Conservation (phyloP, 192 early-diverging fungal genomes). For the Coemansia sp. region DNA sequence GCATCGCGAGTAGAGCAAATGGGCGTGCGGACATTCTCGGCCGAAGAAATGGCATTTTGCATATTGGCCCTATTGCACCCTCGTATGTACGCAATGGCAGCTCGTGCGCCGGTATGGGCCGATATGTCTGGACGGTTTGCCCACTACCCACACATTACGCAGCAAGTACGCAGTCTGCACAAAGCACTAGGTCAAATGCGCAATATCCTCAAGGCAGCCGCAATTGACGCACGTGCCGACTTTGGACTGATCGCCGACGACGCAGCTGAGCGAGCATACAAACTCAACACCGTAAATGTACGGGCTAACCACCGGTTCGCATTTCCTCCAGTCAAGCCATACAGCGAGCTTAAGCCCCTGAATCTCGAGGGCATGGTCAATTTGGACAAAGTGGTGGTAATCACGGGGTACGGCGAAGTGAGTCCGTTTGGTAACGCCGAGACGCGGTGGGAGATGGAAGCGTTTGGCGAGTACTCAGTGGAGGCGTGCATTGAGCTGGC, state of each 20-base stretch:
- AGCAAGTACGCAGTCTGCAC: slow-evolving; percentile 2
- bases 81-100: slow-evolving; percentile 68
- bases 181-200: slow-evolving; percentile 11
- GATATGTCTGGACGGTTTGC: slow-evolving; percentile 37
- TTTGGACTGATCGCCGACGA: slow-evolving; percentile 15
- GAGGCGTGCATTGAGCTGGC: slow-evolving; percentile 89
- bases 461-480: slow-evolving; percentile 60
- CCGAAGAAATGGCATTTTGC: slow-evolving; percentile 93
- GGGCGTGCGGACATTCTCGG: slow-evolving; percentile 89
- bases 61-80: slow-evolving; percentile 85
- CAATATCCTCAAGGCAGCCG: slow-evolving; percentile 2
- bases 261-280: slow-evolving; percentile 22
- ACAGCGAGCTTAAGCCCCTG: slow-evolving; percentile 65
- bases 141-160: slow-evolving; percentile 14
- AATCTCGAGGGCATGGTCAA: slow-evolving; percentile 77
- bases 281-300: slow-evolving; percentile 48
- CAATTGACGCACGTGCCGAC: slow-evolving; percentile 16
- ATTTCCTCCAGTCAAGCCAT: slow-evolving; percentile 69
- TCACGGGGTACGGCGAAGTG: slow-evolving; percentile 91
- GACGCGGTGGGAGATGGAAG: slow-evolving; percentile 96
- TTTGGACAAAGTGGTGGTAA: slow-evolving; percentile 84
- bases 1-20: slow-evolving; percentile 83
- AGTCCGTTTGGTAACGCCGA: slow-evolving; percentile 86
- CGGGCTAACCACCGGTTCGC: slow-evolving; percentile 90
- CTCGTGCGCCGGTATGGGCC: slow-evolving; percentile 60